These are phyloP conservation scores for Backusella morwellensis DNA, from an alignment of 192 early-diverging fungal species.

Conservation along the genomic window DNA sequence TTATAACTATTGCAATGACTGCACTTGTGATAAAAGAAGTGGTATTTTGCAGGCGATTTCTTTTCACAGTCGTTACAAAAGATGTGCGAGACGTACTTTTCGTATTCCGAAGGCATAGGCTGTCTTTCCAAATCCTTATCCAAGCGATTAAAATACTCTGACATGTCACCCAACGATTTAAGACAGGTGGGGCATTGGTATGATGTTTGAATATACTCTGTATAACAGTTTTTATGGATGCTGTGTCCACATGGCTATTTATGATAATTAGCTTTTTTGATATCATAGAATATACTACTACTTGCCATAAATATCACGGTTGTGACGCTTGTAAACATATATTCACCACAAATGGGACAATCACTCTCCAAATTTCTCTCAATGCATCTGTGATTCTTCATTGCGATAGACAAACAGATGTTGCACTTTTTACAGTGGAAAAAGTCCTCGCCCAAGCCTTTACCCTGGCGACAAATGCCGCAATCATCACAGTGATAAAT, in stretches of 20 bases:
- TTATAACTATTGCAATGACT: slow-evolving; percentile 84
- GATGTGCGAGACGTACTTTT: slow-evolving; percentile 62
- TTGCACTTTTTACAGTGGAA: slow-evolving; percentile 93
- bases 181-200: slow-evolving; percentile 96
- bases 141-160: slow-evolving; percentile 75
- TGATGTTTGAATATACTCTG: slow-evolving; percentile 81
- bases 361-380: slow-evolving; percentile 89
- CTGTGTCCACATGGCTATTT: slow-evolving; percentile 84
- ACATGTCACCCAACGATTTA: slow-evolving; percentile 88
- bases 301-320: slow-evolving; percentile 82
- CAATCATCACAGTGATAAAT: slow-evolving; percentile 96
- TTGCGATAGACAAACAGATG: slow-evolving; percentile 78
- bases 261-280: neutral
- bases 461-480: slow-evolving; percentile 89
- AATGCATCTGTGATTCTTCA: slow-evolving; percentile 86
- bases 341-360: slow-evolving; percentile 97
- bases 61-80: slow-evolving; percentile 97
- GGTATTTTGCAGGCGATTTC: slow-evolving; percentile 80
- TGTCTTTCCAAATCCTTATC: slow-evolving; percentile 77
- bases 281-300: neutral
- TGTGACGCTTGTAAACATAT: slow-evolving; percentile 85
- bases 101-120: slow-evolving; percentile 90
- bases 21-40: slow-evolving; percentile 98
- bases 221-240: slow-evolving; percentile 86
- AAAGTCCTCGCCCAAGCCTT: slow-evolving; percentile 74